phyloP scores from a whole-genome alignment of 805 yeast genomes.

The Wickerhamomyces sydowiorum region DNA sequence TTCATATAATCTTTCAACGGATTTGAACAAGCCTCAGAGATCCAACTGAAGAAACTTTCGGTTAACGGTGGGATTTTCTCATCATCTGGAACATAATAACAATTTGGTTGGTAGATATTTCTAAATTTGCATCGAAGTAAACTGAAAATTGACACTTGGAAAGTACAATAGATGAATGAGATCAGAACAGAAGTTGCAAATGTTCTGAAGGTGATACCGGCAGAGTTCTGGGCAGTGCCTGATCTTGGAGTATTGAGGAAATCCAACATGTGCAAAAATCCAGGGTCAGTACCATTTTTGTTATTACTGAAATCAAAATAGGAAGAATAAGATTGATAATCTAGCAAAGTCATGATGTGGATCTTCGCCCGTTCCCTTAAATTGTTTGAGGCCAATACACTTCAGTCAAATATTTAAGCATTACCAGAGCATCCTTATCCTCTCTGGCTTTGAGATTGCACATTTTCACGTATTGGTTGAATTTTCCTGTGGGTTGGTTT shows the following conservation, averaged over 20 bases:
- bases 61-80: conserved; percentile 34
- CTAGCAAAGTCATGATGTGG: conserved; percentile 3
- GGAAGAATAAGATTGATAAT: not conserved
- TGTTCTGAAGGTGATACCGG: conserved; percentile 52
- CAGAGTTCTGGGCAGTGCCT: conserved; percentile 51
- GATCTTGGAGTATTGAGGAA: conserved; percentile 49
- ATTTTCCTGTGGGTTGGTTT: too few relatives aligned
- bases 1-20: conserved; percentile 39
- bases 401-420: too few relatives aligned
- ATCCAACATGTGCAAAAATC: conserved; percentile 20
- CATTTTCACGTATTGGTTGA: too few relatives aligned
- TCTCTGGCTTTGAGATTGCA: too few relatives aligned
- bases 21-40: conserved; percentile 34
- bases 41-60: conserved; percentile 51
- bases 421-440: too few relatives aligned
- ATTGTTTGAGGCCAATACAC: not conserved
- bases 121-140: conserved; percentile 29
- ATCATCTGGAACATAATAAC: conserved; percentile 32
- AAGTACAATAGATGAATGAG: conserved; percentile 45
- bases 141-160: conserved; percentile 43
- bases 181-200: conserved; percentile 51
- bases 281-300: conserved; percentile 1
- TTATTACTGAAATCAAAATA: not conserved
- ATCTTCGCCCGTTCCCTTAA: too few relatives aligned
- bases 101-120: conserved; percentile 50